These are phyloP conservation scores for Cyathus striatus DNA, from an alignment of 768 basidiomycete genomes.

Conservation along the genomic window DNA sequence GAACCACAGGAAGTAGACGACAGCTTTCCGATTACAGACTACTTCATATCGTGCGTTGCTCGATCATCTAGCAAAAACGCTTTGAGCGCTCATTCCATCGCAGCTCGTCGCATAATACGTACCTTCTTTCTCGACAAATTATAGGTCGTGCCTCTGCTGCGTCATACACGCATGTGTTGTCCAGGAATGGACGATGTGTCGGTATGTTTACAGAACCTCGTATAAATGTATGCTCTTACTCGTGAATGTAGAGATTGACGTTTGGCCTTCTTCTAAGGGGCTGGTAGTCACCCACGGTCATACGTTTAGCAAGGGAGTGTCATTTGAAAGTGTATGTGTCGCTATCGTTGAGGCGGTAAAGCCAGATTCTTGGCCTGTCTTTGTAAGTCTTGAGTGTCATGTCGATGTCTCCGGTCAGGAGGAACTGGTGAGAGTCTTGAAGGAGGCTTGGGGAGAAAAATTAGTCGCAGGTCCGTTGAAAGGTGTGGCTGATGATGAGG, in stretches of 20 bases:
- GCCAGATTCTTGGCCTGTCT: slow-evolving; percentile 46
- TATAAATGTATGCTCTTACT: too few relatives aligned
- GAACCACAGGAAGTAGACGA: slow-evolving; percentile 29
- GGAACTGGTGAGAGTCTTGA: slow-evolving; percentile 49
- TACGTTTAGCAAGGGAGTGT: slow-evolving; percentile 48
- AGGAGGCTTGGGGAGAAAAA: slow-evolving; percentile 45
- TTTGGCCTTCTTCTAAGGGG: slow-evolving; percentile 53
- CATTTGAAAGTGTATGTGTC: slow-evolving; percentile 46
- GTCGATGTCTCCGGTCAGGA: slow-evolving; percentile 44
- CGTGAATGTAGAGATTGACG: slow-evolving; percentile 57
- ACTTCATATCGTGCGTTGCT: slow-evolving; percentile 49
- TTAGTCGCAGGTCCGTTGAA: slow-evolving; percentile 38
- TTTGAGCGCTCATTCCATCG: neutral
- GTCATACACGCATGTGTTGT: slow-evolving; percentile 51
- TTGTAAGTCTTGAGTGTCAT: slow-evolving; percentile 62
- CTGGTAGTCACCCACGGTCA: slow-evolving; percentile 58
- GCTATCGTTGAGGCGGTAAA: slow-evolving; percentile 43
- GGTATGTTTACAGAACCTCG: slow-evolving; percentile 17
- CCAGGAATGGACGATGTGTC: slow-evolving; percentile 48
- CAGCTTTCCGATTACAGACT: slow-evolving; percentile 44
- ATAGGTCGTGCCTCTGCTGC: slow-evolving; percentile 48
- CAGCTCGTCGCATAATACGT: slow-evolving; percentile 66
- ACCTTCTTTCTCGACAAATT: slow-evolving; percentile 53
- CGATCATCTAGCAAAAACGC: slow-evolving; percentile 5
- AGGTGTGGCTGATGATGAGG: slow-evolving; percentile 25